Evolutionary conservation across 208 protist species (phyloP).

Genomic region (Strigomonas culicis): DNA sequence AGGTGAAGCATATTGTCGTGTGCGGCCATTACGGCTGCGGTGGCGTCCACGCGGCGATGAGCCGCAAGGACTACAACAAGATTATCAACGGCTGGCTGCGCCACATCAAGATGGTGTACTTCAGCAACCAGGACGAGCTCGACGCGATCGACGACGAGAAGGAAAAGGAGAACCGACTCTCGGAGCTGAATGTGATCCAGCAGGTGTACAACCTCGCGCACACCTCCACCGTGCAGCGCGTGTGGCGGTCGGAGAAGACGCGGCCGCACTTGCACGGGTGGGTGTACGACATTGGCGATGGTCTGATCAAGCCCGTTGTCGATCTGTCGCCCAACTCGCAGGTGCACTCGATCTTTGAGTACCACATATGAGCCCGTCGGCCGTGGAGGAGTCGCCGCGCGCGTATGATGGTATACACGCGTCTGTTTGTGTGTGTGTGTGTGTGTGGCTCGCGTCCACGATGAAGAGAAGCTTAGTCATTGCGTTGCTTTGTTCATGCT

Average conservation of each 20-base stretch:
- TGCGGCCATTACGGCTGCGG: conserved; percentile 67
- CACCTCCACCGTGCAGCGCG: conserved; percentile 30
- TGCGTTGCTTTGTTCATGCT: not conserved
- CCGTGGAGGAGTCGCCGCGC: conserved; percentile 12
- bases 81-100: conserved; percentile 38
- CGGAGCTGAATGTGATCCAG: conserved; percentile 43
- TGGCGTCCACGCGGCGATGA: conserved; percentile 59
- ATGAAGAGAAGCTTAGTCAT: not conserved
- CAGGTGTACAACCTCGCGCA: conserved; percentile 33
- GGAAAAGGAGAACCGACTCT: conserved; percentile 14
- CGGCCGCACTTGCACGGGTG: conserved; percentile 30
- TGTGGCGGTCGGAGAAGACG: conserved; percentile 22
- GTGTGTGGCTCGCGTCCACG: not conserved
- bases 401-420: not conserved
- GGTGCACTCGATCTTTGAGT: conserved; percentile 10
- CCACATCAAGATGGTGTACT: conserved; percentile 31
- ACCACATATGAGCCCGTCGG: conserved; percentile 6
- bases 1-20: conserved; percentile 85
- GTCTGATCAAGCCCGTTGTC: conserved; percentile 27
- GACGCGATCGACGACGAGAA: conserved; percentile 14
- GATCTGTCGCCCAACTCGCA: conserved; percentile 12
- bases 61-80: conserved; percentile 13
- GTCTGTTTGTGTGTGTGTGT: not conserved
- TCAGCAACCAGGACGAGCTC: conserved; percentile 16
- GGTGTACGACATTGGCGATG: conserved; percentile 32